Evolutionary conservation across 345 rosid species (phyloP).

Genomic region (Brassica napus): DNA sequence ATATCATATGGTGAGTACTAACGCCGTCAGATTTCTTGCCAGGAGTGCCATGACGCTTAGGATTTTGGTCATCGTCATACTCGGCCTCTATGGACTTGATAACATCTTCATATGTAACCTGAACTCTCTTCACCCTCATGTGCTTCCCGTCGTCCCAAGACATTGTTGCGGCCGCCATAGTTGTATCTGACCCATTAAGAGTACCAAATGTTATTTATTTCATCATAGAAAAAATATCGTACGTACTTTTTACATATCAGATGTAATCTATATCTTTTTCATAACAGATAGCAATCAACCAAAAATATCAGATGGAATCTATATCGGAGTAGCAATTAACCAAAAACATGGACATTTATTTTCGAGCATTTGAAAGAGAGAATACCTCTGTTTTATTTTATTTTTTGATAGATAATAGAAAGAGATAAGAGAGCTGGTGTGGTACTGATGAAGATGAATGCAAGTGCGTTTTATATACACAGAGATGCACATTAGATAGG

Average conservation of each 20-base stretch:
- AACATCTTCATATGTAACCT: slow-evolving; percentile 37
- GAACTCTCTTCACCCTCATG: slow-evolving; percentile 40
- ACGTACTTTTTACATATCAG: not conserved
- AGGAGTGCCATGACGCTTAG: slow-evolving; percentile 28
- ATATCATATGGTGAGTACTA: slow-evolving; percentile 3
- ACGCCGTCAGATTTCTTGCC: slow-evolving; percentile 38
- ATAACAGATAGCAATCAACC: not conserved
- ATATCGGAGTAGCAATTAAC: not conserved
- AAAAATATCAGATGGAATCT: not conserved
- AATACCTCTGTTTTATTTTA: slow-evolving; percentile 10
- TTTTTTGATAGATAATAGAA: not conserved
- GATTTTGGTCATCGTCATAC: slow-evolving; percentile 23
- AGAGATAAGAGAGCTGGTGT: not conserved
- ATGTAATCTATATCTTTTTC: not conserved
- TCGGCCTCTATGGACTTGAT: slow-evolving; percentile 38
- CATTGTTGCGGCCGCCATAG: slow-evolving; percentile 39
- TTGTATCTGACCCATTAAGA: not conserved
- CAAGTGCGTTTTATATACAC: slow-evolving; percentile 25
- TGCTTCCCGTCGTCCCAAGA: slow-evolving; percentile 42
- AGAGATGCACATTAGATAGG: not conserved
- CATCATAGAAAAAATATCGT: not conserved
- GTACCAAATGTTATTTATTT: not conserved
- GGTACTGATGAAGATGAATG: not conserved
- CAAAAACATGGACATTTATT: not conserved
- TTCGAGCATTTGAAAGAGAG: not conserved